A percentile compares a stretch with the other conserved stretches of the same genome.
Evolutionary conservation across 2,329 filamentous ascomycete species (phyloP).

Genomic region (Ophiostoma pallidulum): DNA sequence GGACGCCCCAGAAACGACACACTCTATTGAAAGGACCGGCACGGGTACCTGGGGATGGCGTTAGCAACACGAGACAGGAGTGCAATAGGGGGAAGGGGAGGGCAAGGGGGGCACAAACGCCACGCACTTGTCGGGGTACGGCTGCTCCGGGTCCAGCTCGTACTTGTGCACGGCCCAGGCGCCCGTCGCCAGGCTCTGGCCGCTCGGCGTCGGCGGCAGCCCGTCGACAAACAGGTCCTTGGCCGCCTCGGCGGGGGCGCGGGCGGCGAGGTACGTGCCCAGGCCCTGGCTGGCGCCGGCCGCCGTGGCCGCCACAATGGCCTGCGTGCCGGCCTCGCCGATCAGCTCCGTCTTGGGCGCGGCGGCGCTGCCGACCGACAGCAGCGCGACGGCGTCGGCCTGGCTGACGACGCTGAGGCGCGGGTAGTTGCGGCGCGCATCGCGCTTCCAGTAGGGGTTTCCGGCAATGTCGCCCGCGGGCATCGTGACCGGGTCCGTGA

Average conservation of each 20-base stretch:
- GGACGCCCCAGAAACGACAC: background rate
- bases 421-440: slow-evolving; percentile 74
- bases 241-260: slow-evolving; percentile 28
- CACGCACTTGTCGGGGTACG: slow-evolving; percentile 62
- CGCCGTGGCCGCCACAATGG: slow-evolving; percentile 64
- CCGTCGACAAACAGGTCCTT: slow-evolving; percentile 62
- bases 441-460: slow-evolving; percentile 95
- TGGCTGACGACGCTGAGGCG: slow-evolving; percentile 71
- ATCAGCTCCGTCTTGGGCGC: slow-evolving; percentile 76
- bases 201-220: slow-evolving; percentile 76
- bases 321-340: slow-evolving; percentile 49
- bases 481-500: slow-evolving; percentile 73
- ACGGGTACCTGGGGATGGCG: slow-evolving; percentile 44
- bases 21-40: slow-evolving; percentile 49
- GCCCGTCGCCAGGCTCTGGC: slow-evolving; percentile 46
- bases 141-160: slow-evolving; percentile 51
- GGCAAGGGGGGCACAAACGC: background rate
- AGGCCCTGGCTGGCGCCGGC: slow-evolving; percentile 64
- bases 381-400: slow-evolving; percentile 72
- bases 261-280: slow-evolving; percentile 61
- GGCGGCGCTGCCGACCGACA: slow-evolving; percentile 74
- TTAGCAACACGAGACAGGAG: background rate
- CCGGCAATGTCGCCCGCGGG: slow-evolving; percentile 84
- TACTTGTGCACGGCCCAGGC: slow-evolving; percentile 62
- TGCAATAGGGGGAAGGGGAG: background rate